Conservation (phyloP, 768 basidiomycete genomes). For the Boletus bicolor region DNA sequence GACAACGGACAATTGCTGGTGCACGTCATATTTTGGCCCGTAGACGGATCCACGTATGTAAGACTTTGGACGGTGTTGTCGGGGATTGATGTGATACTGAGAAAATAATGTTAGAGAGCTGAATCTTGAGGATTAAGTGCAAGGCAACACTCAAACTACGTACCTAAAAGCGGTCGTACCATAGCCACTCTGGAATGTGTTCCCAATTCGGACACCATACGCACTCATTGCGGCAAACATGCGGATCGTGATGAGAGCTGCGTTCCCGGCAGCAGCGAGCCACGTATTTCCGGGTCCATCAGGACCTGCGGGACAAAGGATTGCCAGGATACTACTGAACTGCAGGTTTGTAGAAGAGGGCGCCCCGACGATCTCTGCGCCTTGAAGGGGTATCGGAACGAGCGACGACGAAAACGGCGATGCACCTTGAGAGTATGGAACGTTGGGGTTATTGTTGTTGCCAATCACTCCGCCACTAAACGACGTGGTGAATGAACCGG, state of each 20-base stretch:
- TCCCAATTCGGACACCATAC: slow-evolving; percentile 83
- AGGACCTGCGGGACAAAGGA: slow-evolving; percentile 83
- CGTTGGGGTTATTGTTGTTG: slow-evolving; percentile 79
- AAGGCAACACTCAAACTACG: not conserved
- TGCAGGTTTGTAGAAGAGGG: slow-evolving; percentile 59
- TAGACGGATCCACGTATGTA: slow-evolving; percentile 72
- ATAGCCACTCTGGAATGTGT: slow-evolving; percentile 78
- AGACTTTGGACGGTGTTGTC: slow-evolving; percentile 80
- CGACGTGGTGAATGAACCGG: slow-evolving; percentile 80
- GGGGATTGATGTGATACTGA: slow-evolving; percentile 82
- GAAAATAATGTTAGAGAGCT: slow-evolving; percentile 8
- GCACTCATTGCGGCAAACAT: slow-evolving; percentile 72
- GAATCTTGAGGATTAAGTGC: not conserved
- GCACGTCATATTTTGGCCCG: slow-evolving; percentile 76
- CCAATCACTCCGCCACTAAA: slow-evolving; percentile 52
- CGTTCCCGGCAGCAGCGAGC: slow-evolving; percentile 71
- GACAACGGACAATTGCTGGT: slow-evolving; percentile 75
- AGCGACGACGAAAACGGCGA: slow-evolving; percentile 88
- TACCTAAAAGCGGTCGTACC: slow-evolving; percentile 91
- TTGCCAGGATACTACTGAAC: slow-evolving; percentile 61
- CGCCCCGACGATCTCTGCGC: slow-evolving; percentile 54
- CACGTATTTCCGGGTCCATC: slow-evolving; percentile 82
- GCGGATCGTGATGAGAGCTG: slow-evolving; percentile 72
- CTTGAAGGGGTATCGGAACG: slow-evolving; percentile 70
- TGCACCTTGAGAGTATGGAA: slow-evolving; percentile 77